Evolutionary conservation across 225 moss, liverwort and hornwort species (phyloP), one percentile per base, ranked within the genome.

Genomic region (Rhytidiadelphus loreus): DNA sequence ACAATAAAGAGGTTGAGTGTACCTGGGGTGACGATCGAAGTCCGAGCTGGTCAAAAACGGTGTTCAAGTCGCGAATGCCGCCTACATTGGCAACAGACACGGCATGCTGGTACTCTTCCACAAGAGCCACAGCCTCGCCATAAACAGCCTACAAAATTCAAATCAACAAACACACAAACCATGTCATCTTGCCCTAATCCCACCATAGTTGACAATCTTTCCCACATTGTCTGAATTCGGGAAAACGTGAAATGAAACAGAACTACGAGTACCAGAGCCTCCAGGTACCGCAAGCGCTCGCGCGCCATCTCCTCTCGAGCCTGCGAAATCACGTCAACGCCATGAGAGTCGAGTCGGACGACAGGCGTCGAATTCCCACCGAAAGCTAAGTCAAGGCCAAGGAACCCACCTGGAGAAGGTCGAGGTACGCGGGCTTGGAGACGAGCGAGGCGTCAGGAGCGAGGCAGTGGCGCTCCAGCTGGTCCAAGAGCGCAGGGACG

Each of bases 291-390:
- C 81, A 97, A 90, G 48, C 97, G 93, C 44, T 99, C 99, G 43
- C 96, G 96, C 53, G 91, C 94, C 99, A 99, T 99, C 91, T 99
- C 99, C 91, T 99, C 97, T 83, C 96, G 94, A 63, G 99, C 99
- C 96, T 94, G 86, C 83, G 87, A 56, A 82, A 82, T 57, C 62
- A 39, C 11, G 8, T 63, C 68, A 87, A 89, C 55, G 37, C 24
- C 90, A 76, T 80, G 35, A 83, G 90, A 79, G 60, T 39, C 62
- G 32, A 80, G 61, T 41, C 18, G 28, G 52, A 44, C 29, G 48
- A 52, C 44, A 43, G 58, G 81, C 43, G 8, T 35, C 16, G 24
- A 82, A 64, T 55, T 81, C 48, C 58, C 58, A 39, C 58, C 39
- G 28, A 58, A 79, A 28, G 28, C 7, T 48, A 20, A 58, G 24